Conservation (phyloP, 1,284 basidiomycete genomes). For the Afroboletus lepidellus region DNA sequence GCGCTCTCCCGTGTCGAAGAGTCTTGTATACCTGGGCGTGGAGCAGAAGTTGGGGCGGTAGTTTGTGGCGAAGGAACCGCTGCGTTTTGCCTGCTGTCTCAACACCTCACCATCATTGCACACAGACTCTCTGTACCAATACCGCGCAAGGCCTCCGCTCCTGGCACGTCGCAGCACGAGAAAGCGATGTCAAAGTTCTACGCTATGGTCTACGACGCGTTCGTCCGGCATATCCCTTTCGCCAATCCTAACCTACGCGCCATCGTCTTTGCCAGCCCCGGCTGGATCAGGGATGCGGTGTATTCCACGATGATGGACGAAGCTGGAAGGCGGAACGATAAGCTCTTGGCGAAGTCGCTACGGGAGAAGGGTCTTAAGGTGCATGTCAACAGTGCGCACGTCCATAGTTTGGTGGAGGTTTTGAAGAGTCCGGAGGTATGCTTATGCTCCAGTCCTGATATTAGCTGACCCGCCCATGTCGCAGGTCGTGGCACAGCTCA, state of each 20-base stretch:
- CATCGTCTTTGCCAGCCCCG: constrained; percentile 95
- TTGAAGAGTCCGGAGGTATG: constrained; percentile 89
- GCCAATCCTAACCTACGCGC: constrained; percentile 73
- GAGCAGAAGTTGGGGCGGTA: constrained; percentile 95
- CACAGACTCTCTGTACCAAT: constrained; percentile 90
- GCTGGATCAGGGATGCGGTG: constrained; percentile 91
- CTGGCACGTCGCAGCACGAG: constrained; percentile 80
- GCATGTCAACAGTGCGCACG: constrained; percentile 91
- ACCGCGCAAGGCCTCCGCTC: constrained; percentile 86
- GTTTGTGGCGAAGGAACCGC: constrained; percentile 96
- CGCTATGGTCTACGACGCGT: constrained; percentile 81
- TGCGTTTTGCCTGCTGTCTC: constrained; percentile 90
- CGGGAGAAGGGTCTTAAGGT: constrained; percentile 89
- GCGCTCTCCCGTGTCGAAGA: constrained; percentile 83
- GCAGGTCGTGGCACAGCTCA: constrained; percentile 73
- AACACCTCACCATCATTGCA: constrained; percentile 94
- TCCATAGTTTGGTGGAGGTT: constrained; percentile 94
- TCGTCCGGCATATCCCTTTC: constrained; percentile 88
- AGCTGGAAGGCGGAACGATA: constrained; percentile 82
- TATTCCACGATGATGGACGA: constrained; percentile 85
- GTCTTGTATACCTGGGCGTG: constrained; percentile 85
- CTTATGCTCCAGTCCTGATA: constrained; percentile 41
- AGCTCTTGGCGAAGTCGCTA: constrained; percentile 68
- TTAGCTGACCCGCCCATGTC: not conserved
- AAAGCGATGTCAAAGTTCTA: constrained; percentile 87